Base-by-base conservation (phyloP, 345 rosid genomes). In the Populus nigra region DNA sequence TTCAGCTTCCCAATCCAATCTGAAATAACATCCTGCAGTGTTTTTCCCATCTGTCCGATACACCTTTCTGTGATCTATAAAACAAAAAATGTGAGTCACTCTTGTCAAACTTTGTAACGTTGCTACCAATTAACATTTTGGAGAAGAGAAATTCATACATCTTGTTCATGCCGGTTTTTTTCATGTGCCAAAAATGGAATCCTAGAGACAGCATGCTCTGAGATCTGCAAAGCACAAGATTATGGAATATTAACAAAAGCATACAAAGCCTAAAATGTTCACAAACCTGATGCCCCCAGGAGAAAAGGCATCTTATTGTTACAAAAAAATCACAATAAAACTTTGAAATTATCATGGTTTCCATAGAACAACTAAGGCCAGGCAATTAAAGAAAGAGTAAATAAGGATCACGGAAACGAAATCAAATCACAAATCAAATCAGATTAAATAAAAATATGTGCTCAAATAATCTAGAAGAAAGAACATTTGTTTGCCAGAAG, bases 151-250 rank as follows among this genome's bases (percentile, higher is more conserved):
- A 23, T 77, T 23, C 90, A 76, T 90, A 93, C 98, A 87, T 91
- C 91, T 77, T 93, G 97, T 76, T 92, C 99, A 80, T 90, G 91
- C 69, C 88, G 89, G 80, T 93, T 92, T 85, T 77, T 90, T 81
- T 90, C 97, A 83, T 95, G 98, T 39, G 89, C 90, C 74, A 71
- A 8, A 74, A 77, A 88, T 45, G 97, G 99, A 84, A 93, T 89
- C 80, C 85, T 80, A 50, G 90, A 84, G 68, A 86, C 76, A n/a
- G 80, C 72, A 67, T 87, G 91, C 66, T 91, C 92, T 17, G 84
- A 73, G 80, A 91, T 87, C 98, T 95, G 90, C 83, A 81, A 61
- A 79, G 71, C 18, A 68, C 6, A 39, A 22, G 33, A n/a, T 53
- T 27, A 59, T 27, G 20, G 1, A 8, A 23, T 29, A 36, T 45